A percentile compares a stretch with the other conserved stretches of the same genome.
These are phyloP conservation scores for Nicotiana otophora DNA, from an alignment of 257 asterid genomes.

Conservation along the genomic window DNA sequence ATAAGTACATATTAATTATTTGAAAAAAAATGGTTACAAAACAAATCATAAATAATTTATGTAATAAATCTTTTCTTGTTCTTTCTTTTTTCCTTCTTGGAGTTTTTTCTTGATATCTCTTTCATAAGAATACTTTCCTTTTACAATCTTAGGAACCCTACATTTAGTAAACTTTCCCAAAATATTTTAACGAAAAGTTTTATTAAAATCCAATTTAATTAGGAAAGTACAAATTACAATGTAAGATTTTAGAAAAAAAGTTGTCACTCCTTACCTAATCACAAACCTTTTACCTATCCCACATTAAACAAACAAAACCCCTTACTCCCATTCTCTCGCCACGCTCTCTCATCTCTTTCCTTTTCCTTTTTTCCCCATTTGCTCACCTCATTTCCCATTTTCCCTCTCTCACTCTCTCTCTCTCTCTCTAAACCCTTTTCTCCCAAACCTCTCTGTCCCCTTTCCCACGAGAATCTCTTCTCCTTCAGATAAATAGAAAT, in stretches of 20 bases:
- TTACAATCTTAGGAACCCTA: neutral
- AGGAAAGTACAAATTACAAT: neutral
- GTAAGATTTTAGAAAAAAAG: neutral
- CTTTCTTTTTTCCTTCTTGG: neutral
- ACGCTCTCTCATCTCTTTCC: neutral
- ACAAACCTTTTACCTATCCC: neutral
- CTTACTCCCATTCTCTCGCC: neutral
- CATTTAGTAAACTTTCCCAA: neutral
- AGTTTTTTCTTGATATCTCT: neutral
- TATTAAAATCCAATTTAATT: neutral
- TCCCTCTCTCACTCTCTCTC: neutral
- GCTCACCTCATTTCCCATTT: conserved; percentile 6
- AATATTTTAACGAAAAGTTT: neutral
- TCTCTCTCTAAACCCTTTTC: neutral
- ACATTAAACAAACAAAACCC: neutral
- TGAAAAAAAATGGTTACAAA: too few species aligned
- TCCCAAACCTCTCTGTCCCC: neutral
- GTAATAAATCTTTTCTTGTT: too few species aligned
- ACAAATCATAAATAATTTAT: too few species aligned
- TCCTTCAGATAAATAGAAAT: neutral
- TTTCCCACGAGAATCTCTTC: conserved; percentile 7
- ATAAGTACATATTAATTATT: too few species aligned
- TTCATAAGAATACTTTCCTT: neutral
- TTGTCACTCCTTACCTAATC: neutral
- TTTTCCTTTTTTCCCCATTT: conserved; percentile 3